Evolutionary conservation across 176 grass and related monocot species (phyloP), one percentile per base, ranked within the genome.

Genomic region (Typha latifolia): DNA sequence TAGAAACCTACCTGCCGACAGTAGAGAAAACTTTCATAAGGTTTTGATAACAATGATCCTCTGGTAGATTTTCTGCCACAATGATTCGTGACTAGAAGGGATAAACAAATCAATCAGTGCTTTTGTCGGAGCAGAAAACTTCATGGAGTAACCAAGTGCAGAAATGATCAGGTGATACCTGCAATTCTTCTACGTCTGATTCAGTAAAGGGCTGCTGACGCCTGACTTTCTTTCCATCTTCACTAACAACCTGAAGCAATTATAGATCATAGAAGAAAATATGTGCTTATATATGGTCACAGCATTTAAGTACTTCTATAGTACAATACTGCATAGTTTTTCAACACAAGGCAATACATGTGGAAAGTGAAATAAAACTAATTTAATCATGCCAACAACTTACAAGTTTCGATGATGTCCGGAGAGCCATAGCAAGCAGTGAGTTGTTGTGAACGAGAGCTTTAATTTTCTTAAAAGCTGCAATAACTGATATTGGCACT

Each of bases 41-140:
- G 66, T 99, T 99, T 64, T 93, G 94, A 84, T 99, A 93, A 78
- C 86, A 93, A 77, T 99, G 94, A 83, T 99, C 94, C 70, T 99
- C 94, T 72, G 94, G 94, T 61, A 99, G 77, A 78, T 99, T 99
- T 82, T 99, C 94, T 59, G 86, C 89, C 64, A 99, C 94, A 69
- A 99, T 84, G 67, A 99, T 99, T 27, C 94, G 89, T 21, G 89
- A 83, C 94, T 99, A 67, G 55, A 81, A 81, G 11, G 48, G 66
- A 68, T 22, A 63, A 43, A 43, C 37, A 21, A 32, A 26, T 59
- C 16, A 69, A 32, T 71, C 12, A 76, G 51, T 64, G 15, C 34
- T 71, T 47, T 12, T 62, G 23, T 73, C 51, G 53, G 55, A 9
- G 16, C 53, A 57, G 16, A 21, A 29, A 57, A 8, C 10, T 21